Percentiles rank a stretch among this genome's conserved stretches.
These are phyloP conservation scores for Coniochaeta ligniaria DNA, from an alignment of 2,329 filamentous ascomycete genomes.

Conservation along the genomic window DNA sequence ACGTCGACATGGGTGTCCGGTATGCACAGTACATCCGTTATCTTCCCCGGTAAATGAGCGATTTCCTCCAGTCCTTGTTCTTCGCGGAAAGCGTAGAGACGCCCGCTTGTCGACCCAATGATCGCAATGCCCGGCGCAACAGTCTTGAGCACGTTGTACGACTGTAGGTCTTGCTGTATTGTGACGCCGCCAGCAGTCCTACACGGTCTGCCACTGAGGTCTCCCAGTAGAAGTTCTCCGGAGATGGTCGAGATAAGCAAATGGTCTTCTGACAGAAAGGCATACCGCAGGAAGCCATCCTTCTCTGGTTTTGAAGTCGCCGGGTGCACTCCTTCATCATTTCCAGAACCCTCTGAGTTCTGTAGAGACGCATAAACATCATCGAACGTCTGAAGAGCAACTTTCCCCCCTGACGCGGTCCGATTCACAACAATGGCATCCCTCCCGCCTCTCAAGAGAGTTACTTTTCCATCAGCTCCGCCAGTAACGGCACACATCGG, in stretches of 20 bases:
- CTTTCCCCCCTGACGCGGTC: neutral
- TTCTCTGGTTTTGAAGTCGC: conserved; percentile 22
- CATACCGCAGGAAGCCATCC: conserved; percentile 53
- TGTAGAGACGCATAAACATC: conserved; percentile 20
- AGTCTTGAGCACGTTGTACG: conserved; percentile 39
- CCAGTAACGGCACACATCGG: conserved; percentile 57
- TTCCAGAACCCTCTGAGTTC: conserved; percentile 7
- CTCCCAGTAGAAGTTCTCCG: conserved; percentile 49
- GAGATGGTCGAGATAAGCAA: conserved; percentile 53
- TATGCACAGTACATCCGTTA: conserved; percentile 42
- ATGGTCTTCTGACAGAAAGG: conserved; percentile 46
- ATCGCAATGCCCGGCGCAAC: conserved; percentile 31
- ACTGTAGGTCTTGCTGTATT: conserved; percentile 29
- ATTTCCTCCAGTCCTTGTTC: conserved; percentile 23
- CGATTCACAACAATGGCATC: neutral
- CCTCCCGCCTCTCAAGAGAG: conserved; percentile 28
- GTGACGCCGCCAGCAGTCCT: conserved; percentile 37
- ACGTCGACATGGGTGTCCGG: conserved; percentile 7
- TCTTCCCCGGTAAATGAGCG: conserved; percentile 35
- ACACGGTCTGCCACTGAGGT: conserved; percentile 19
- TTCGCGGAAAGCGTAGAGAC: conserved; percentile 35
- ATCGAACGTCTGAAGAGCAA: neutral
- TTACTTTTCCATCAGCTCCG: conserved; percentile 72
- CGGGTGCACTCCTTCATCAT: conserved; percentile 14
- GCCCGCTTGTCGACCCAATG: conserved; percentile 41